Percentiles rank a stretch among this genome's conserved stretches.
These are phyloP conservation scores for Ambrosia trifida DNA, from an alignment of 129 eudicot genomes.

Conservation along the genomic window DNA sequence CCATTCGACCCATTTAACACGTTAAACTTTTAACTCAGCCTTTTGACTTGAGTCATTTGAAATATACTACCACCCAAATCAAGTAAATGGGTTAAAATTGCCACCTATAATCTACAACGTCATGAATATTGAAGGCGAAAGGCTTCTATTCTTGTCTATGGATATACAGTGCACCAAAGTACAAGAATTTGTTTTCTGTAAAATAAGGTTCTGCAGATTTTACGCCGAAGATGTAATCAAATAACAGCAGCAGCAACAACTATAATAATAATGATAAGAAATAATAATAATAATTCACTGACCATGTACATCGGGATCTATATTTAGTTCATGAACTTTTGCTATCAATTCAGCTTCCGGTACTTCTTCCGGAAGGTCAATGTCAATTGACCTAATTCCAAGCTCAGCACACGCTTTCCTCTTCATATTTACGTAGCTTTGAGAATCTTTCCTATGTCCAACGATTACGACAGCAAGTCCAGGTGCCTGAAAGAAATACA, in stretches of 20 bases:
- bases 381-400: slow-evolving; percentile 73
- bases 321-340: slow-evolving; percentile 89
- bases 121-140: background rate
- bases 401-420: slow-evolving; percentile 92
- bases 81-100: background rate
- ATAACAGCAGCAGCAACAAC: background rate
- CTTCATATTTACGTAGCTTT: slow-evolving; percentile 89
- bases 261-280: background rate
- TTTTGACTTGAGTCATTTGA: background rate
- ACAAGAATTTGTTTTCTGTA: background rate
- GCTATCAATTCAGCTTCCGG: slow-evolving; percentile 69
- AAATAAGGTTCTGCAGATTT: background rate
- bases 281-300: slow-evolving; percentile 21
- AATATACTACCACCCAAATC: background rate
- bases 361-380: slow-evolving; percentile 81
- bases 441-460: slow-evolving; percentile 89
- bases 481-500: slow-evolving; percentile 55
- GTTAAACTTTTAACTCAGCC: background rate
- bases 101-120: background rate
- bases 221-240: background rate
- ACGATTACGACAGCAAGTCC: slow-evolving; percentile 96
- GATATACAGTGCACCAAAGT: background rate
- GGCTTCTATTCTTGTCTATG: background rate
- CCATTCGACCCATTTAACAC: background rate
- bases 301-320: slow-evolving; percentile 86